Conservation (phyloP, 768 basidiomycete genomes). For the Phaeotremella fagi region DNA sequence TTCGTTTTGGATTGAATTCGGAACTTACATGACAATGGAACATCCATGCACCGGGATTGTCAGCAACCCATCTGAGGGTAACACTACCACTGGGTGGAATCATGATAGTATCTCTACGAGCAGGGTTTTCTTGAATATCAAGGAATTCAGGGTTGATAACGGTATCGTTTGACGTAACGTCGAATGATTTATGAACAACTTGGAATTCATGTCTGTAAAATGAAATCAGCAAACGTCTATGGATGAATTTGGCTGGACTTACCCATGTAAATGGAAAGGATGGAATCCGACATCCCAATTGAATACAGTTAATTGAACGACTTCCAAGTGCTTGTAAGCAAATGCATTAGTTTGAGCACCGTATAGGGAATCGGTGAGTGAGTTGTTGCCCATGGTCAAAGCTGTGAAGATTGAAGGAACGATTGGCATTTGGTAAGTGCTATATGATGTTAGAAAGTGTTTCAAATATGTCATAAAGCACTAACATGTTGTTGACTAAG, state of each 20-base stretch:
- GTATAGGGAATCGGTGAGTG: slow-evolving; percentile 62
- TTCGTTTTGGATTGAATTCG: neutral
- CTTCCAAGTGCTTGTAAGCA: slow-evolving; percentile 67
- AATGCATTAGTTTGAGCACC: slow-evolving; percentile 65
- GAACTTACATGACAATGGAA: slow-evolving; percentile 56
- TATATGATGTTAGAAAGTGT: slow-evolving; percentile 54
- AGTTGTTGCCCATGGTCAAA: slow-evolving; percentile 63
- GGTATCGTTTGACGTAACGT: slow-evolving; percentile 67
- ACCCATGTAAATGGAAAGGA: slow-evolving; percentile 78
- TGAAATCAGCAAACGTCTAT: neutral
- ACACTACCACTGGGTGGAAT: slow-evolving; percentile 65
- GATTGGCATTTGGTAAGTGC: slow-evolving; percentile 51
- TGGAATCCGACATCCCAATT: slow-evolving; percentile 48
- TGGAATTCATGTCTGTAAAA: slow-evolving; percentile 64
- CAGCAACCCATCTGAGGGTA: slow-evolving; percentile 72
- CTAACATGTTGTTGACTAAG: slow-evolving; percentile 34
- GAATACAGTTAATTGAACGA: slow-evolving; percentile 64
- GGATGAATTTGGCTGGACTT: neutral
- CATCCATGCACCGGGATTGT: slow-evolving; percentile 83
- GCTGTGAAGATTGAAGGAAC: slow-evolving; percentile 73
- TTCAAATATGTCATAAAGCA: neutral
- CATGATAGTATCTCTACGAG: slow-evolving; percentile 83
- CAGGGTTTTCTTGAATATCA: slow-evolving; percentile 77
- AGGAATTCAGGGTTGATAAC: slow-evolving; percentile 71
- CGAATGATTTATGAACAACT: slow-evolving; percentile 65